Evolutionary conservation across 75 land plant genomes (phyloP), one percentile per base, ranked within the genome.

Genomic region (Sequoiadendron giganteum): DNA sequence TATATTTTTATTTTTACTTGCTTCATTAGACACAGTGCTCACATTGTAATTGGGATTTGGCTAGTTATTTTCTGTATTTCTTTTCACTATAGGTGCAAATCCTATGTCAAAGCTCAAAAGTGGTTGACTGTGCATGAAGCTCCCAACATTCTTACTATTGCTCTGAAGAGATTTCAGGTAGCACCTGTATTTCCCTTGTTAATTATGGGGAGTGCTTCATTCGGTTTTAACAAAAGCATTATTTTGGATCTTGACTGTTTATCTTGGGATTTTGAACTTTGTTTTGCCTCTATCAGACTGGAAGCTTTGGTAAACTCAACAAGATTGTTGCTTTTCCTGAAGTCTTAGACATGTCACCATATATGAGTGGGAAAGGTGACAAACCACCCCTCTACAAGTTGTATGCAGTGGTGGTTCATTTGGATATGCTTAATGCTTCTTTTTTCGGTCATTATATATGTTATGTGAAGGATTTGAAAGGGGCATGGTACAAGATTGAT

Each of bases 131-230:
- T 95, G 45, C 94, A 95, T 87, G 96, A 94, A 90, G 97, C 94
- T 15, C 97, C 97, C 47, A 95, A 95, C 88, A 92, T 95, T 85
- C 89, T 95, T 78, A 93, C 96, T 39, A 91, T 95, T 68, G 94
- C 90, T 40, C 89, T 95, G 86, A 95, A 95, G 93, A 94, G 97
- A 86, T 95, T 94, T 77, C 93, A 94, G 96, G 97, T 95, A 87
- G 25, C 76, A 47, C 16, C 56, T 21, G 30, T n/a, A 30, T 39
- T 85, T 85, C 54, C 21, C 54, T 34, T 48, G 43, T 13, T 34
- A 84, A 28, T 84, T 43, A 7, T 34, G 48, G 21, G 54, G 21
- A 87, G n/a, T 21, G 45, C 65, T 61, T 30, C 15, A 13, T 85
- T 47, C 38, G 18, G 15, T 13, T 42, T 85, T 8, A 30, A 85